phyloP scores from a whole-genome alignment of 495 filamentous ascomycete genomes.

The Corynascus novoguineensis region DNA sequence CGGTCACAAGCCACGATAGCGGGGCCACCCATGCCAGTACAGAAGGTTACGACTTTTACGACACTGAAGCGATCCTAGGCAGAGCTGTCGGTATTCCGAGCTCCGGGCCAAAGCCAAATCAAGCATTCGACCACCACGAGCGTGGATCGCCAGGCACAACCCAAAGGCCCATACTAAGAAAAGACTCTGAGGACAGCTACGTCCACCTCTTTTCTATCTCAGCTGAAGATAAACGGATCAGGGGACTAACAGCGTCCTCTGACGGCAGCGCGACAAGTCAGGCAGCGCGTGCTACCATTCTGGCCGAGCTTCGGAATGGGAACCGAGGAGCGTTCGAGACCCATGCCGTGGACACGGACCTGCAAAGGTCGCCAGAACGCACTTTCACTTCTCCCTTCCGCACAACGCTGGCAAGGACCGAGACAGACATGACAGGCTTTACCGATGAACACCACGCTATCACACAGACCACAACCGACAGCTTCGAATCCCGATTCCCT shows the following conservation, averaged over 20 bases:
- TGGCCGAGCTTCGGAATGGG: conserved; percentile 18
- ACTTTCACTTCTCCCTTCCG: conserved; percentile 17
- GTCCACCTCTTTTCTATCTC: conserved; percentile 73
- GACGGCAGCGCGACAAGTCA: conserved; percentile 25
- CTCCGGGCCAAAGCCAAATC: conserved; percentile 23
- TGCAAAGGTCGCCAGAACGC: conserved; percentile 29
- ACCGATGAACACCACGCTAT: conserved; percentile 43
- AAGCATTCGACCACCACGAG: conserved; percentile 29
- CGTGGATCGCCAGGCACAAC: conserved; percentile 25
- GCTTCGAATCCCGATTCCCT: conserved; percentile 30
- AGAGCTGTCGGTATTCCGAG: conserved; percentile 40
- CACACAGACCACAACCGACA: conserved; percentile 42
- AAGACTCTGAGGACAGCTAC: conserved; percentile 76
- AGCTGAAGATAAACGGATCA: conserved; percentile 49
- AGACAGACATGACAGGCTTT: conserved; percentile 32
- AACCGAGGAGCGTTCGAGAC: conserved; percentile 33
- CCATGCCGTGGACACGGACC: conserved; percentile 32
- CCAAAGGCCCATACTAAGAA: conserved; percentile 48
- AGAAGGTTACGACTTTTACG: conserved; percentile 56
- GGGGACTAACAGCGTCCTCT: conserved; percentile 36
- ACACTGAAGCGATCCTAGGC: conserved; percentile 43
- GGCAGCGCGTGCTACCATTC: conserved; percentile 14
- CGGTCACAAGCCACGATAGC: conserved; percentile 38
- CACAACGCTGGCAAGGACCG: conserved; percentile 25
- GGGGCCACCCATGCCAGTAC: conserved; percentile 41